Percentiles rank a stretch among this genome's conserved stretches.
Conservation (phyloP, 257 asterid genomes). For the Asclepias syriaca region DNA sequence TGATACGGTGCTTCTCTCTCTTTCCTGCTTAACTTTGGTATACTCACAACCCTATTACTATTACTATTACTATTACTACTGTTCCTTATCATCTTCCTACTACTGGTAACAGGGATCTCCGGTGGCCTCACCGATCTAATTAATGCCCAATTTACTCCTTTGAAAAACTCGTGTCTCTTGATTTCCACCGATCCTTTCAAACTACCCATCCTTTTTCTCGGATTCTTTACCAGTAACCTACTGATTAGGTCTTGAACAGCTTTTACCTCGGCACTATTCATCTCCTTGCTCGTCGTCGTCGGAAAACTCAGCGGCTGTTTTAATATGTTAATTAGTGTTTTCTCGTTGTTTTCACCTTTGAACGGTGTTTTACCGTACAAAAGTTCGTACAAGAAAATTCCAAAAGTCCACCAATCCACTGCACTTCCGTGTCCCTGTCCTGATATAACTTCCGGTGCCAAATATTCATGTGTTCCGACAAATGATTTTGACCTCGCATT, state of each 20-base stretch:
- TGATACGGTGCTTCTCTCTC: constrained; percentile 42
- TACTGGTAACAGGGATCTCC: constrained; percentile 20
- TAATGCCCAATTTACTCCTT: constrained; percentile 79
- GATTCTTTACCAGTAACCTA: constrained; percentile 56
- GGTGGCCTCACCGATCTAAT: constrained; percentile 47
- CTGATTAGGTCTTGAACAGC: constrained; percentile 57
- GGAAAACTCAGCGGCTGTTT: constrained; percentile 53
- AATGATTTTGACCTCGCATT: constrained; percentile 68
- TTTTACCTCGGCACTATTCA: constrained; percentile 34
- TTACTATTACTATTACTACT: not conserved
- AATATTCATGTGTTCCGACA: constrained; percentile 79
- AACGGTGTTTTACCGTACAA: constrained; percentile 64
- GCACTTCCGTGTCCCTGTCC: constrained; percentile 89
- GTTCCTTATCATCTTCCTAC: constrained; percentile 2
- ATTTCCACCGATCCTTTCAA: constrained; percentile 66
- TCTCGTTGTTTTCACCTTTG: constrained; percentile 64
- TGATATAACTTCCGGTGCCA: constrained; percentile 79
- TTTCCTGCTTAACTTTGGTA: constrained; percentile 34
- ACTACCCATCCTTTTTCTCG: constrained; percentile 53
- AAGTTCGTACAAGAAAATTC: constrained; percentile 60
- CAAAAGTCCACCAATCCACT: constrained; percentile 89
- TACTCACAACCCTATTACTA: constrained; percentile 7
- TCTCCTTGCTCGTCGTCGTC: constrained; percentile 27
- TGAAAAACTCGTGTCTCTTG: constrained; percentile 59
- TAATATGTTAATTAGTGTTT: constrained; percentile 58